These are phyloP conservation scores for Diaporthe citri DNA, from an alignment of 2,329 filamentous ascomycete species.

Conservation along the genomic window DNA sequence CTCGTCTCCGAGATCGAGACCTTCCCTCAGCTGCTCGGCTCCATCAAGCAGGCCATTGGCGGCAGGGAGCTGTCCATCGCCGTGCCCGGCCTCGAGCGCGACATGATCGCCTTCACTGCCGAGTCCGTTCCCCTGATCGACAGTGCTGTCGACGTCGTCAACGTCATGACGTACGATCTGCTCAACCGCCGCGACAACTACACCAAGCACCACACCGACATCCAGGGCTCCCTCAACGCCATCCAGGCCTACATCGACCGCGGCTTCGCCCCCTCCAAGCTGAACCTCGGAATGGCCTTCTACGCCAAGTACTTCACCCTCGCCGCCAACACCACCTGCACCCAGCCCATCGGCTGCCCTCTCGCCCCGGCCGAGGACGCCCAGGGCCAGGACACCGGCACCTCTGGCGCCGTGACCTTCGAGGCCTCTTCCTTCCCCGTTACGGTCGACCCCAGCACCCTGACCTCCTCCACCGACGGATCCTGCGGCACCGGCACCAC, in stretches of 20 bases:
- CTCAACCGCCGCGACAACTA: slow-evolving; percentile 76
- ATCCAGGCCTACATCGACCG: slow-evolving; percentile 71
- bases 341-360: slow-evolving; percentile 64
- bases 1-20: slow-evolving; percentile 73
- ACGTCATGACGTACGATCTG: slow-evolving; percentile 77
- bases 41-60: slow-evolving; percentile 70
- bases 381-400: slow-evolving; percentile 69
- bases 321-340: slow-evolving; percentile 54
- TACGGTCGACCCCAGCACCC: slow-evolving; percentile 28
- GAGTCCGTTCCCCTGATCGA: slow-evolving; percentile 70
- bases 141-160: slow-evolving; percentile 73
- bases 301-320: slow-evolving; percentile 76
- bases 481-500: slow-evolving; percentile 42
- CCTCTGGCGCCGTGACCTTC: slow-evolving; percentile 61
- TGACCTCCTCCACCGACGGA: slow-evolving; percentile 41
- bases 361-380: slow-evolving; percentile 69
- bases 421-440: slow-evolving; percentile 49
- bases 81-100: slow-evolving; percentile 72
- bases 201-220: slow-evolving; percentile 75
- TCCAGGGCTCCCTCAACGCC: slow-evolving; percentile 65
- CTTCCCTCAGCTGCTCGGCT: slow-evolving; percentile 71
- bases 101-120: slow-evolving; percentile 76
- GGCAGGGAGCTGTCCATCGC: slow-evolving; percentile 75
- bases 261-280: slow-evolving; percentile 63
- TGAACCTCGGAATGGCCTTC: slow-evolving; percentile 76